A percentile compares a stretch with the other conserved stretches of the same genome.
phyloP scores from a whole-genome alignment of 2,329 filamentous ascomycete species.

The Gnomoniopsis smithogilvyi region DNA sequence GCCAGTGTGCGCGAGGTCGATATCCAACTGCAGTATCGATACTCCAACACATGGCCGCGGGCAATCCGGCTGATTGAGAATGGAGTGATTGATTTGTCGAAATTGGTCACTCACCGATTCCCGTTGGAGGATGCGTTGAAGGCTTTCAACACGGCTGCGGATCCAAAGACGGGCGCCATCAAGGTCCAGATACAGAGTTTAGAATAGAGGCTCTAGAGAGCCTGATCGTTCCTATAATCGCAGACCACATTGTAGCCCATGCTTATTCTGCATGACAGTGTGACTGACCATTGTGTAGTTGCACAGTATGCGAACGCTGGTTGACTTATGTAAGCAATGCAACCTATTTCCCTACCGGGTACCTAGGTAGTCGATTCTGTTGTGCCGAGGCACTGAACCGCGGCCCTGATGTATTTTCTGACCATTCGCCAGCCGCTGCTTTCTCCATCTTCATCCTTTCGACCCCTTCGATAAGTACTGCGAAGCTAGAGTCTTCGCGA shows the following conservation, averaged over 20 bases:
- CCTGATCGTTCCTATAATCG: not conserved
- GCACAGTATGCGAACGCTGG: too few relatives aligned
- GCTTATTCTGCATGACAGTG: too few relatives aligned
- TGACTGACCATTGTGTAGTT: too few relatives aligned
- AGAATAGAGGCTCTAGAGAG: constrained; percentile 35
- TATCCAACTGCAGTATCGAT: constrained; percentile 94
- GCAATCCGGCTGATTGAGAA: constrained; percentile 85
- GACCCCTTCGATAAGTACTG: too few relatives aligned
- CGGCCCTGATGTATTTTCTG: too few relatives aligned
- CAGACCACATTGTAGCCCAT: not conserved
- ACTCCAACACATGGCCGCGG: constrained; percentile 92
- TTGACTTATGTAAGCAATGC: too few relatives aligned
- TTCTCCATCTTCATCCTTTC: too few relatives aligned
- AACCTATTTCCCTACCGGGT: too few relatives aligned
- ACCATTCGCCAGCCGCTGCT: too few relatives aligned
- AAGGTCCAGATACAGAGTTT: constrained; percentile 90
- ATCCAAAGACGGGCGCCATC: constrained; percentile 91
- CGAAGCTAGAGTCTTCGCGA: too few relatives aligned
- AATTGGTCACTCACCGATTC: constrained; percentile 85
- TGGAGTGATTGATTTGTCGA: constrained; percentile 76
- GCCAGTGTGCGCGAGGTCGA: constrained; percentile 89
- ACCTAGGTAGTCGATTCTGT: too few relatives aligned
- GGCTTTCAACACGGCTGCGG: constrained; percentile 84
- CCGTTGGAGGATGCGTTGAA: constrained; percentile 80
- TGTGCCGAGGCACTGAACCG: too few relatives aligned